phyloP scores from a whole-genome alignment of 108 stramenopile species.

The Skeletonema menzelii region DNA sequence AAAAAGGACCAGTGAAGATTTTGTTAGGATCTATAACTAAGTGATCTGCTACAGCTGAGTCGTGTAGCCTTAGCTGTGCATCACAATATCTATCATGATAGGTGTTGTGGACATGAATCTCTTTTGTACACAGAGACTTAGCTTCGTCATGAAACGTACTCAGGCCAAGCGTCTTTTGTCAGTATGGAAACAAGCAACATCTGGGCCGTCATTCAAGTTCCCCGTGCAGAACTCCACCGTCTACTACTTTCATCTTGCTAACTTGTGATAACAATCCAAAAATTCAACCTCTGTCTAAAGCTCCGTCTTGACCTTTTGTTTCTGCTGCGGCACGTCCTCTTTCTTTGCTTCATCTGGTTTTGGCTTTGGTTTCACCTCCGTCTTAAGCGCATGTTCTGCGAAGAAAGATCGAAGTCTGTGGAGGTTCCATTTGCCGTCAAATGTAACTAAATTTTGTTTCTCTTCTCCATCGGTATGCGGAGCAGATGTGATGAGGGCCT shows the following conservation, averaged over 20 bases:
- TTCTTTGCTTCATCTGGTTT: conserved; percentile 15
- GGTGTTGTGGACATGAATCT: too few relatives aligned
- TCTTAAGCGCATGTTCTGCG: conserved; percentile 46
- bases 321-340: conserved; percentile 5
- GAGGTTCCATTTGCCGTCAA: conserved; percentile 47
- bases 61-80: not conserved
- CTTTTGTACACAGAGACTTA: not conserved
- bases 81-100: not conserved
- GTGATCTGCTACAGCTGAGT: too few relatives aligned
- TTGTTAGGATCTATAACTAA: too few relatives aligned
- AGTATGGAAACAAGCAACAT: not conserved
- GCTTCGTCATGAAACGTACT: not conserved
- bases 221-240: not conserved
- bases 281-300: conserved; percentile 11
- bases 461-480: not conserved
- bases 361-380: conserved; percentile 28
- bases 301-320: conserved; percentile 37
- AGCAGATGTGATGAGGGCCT: conserved; percentile 44
- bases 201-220: not conserved
- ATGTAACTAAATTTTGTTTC: conserved; percentile 6
- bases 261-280: not conserved
- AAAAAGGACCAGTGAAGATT: too few relatives aligned
- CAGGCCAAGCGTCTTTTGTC: not conserved
- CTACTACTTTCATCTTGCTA: not conserved
- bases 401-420: conserved; percentile 61